Conservation (phyloP, 805 yeast genomes). For the Candida ulmi region DNA sequence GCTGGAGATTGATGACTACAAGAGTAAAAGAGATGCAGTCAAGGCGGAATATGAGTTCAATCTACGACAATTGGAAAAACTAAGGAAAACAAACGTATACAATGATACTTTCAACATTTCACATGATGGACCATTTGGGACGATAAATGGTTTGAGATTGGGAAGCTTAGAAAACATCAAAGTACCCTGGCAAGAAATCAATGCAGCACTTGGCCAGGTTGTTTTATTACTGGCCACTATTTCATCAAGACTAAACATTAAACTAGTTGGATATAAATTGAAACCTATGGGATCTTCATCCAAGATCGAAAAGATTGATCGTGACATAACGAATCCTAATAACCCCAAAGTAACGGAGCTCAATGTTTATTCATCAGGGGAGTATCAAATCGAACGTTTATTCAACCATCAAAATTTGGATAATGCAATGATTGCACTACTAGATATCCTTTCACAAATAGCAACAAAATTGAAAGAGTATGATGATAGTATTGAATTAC, state of each 20-base stretch:
- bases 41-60: slow-evolving; percentile 59
- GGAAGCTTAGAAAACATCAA: slow-evolving; percentile 56
- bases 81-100: slow-evolving; percentile 76
- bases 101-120: slow-evolving; percentile 80
- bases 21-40: slow-evolving; percentile 54
- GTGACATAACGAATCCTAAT: slow-evolving; percentile 28
- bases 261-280: slow-evolving; percentile 53
- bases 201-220: slow-evolving; percentile 87
- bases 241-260: slow-evolving; percentile 47
- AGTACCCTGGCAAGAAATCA: slow-evolving; percentile 87
- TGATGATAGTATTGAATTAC: slow-evolving; percentile 58
- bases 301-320: slow-evolving; percentile 53
- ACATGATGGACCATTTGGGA: slow-evolving; percentile 78
- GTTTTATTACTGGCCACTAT: slow-evolving; percentile 65
- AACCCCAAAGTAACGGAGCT: slow-evolving; percentile 29
- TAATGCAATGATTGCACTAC: slow-evolving; percentile 71
- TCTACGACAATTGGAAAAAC: slow-evolving; percentile 58
- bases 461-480: slow-evolving; percentile 29
- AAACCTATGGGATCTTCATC: slow-evolving; percentile 85
- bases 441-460: slow-evolving; percentile 45
- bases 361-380: slow-evolving; percentile 58
- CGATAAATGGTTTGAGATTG: slow-evolving; percentile 80
- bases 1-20: slow-evolving; percentile 43
- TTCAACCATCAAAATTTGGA: slow-evolving; percentile 76
- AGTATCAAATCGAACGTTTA: slow-evolving; percentile 63